Base-by-base conservation (phyloP, 371 early-diverging fungal genomes). In the Mortierella polycephala region DNA sequence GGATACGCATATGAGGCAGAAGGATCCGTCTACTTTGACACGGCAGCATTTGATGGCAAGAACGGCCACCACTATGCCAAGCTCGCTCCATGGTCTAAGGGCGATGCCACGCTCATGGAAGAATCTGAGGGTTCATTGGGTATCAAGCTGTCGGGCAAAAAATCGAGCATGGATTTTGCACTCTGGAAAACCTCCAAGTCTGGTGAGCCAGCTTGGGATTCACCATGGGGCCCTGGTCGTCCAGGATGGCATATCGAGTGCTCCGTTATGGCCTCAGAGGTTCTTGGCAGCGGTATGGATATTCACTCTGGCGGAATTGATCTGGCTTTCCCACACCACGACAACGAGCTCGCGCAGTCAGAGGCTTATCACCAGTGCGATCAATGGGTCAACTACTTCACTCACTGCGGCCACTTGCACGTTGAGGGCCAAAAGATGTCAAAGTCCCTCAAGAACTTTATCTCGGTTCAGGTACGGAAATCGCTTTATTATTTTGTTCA, bases 171-270 rank as follows among this genome's bases (percentile, higher is more conserved):
- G 61, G 99, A 99, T 83, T 99, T 99, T 90, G 99, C 97, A 1
- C 86, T 99, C 49, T 99, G 99, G 99, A 99, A 99, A 84, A 84
- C 86, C 14, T 92, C 95, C 46, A 99, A 99, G 87, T 90, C 94
- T 6, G 98, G 98, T 60, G 99, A 99, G 84, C 99, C 98, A n/a
- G 83, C 87, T 14, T 99, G 99, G 98, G 83, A 91, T 23, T 96
- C 96, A 0, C 96, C 96, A 51, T 99, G 99, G 98, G 95, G 99
- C 52, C 68, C 75, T n/a, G 95, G 98, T 37, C 93, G 99, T 30
- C 99, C 99, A 20, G 99, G 99, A 14, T 99, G 99, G 99, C 99
- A 99, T 74, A 99, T 99, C 85, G 99, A 99, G 86, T 99, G 99
- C 92, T 96, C 96, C 16, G 99, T 92, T 21, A 99, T 99, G 99